Base-by-base conservation (phyloP, 2,329 filamentous ascomycete species). In the Fusarium sp. region DNA sequence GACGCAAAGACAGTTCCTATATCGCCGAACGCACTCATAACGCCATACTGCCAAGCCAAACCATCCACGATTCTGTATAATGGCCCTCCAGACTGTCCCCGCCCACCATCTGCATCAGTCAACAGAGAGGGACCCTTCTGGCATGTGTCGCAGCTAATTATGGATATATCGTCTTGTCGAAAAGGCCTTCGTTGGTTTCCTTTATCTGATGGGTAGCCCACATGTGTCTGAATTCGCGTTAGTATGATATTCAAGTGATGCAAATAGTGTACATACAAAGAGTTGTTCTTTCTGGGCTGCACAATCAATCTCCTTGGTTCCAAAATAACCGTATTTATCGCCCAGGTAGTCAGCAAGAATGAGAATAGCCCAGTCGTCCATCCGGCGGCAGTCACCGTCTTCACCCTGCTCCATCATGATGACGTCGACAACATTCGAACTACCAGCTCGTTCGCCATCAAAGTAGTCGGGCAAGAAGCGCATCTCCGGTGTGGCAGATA, bases 61-160 rank as follows among this genome's bases (percentile, higher is more conserved):
- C 50, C 66, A 1, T 51, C 22, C 3, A 57, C 43, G 15, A 62
- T 24, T 0, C 7, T 17, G 6, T 42, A 69, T 7, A 69, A n/a
- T 3, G 66, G 66, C 1, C 66, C 56, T n/a, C 66, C 66, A 20
- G 66, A 69, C 17, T 61, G 26, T 1, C 66, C 66, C 0, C 1
- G 1, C 6, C 22, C 13, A 1, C 24, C 36, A 31, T 66, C 66
- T 10, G 51, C 44, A 11, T 69, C 51, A 20, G 55, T 67, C 5
- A 31, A 6, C 3, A 58, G 4, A 28, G 18, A 15, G 1, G 31
- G 34, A 9, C 18, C 8, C 13, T 45, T 26, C 13, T 31, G 26
- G 43, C 58, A 33, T 4, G 17, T 3, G n/a, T 36, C 18, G 14
- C 63, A 66, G 7, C n/a, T 11, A 4, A 5, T 3, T 3, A 45